Conservation (phyloP, 73 alveolate genomes). For the Tetrahymena borealis region DNA sequence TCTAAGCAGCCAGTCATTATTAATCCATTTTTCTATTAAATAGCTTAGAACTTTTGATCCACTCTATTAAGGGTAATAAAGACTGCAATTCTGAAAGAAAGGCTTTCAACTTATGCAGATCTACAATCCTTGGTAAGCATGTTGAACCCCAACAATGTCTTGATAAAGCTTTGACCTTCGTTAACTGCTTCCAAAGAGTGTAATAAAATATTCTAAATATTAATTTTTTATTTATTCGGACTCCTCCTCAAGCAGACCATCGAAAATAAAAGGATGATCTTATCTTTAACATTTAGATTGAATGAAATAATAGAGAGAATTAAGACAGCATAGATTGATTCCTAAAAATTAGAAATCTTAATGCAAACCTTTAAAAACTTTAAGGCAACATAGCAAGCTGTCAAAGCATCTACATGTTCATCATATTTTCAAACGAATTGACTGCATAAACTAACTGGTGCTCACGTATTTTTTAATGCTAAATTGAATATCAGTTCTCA, state of each 20-base stretch:
- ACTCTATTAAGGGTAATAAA: conserved; percentile 30
- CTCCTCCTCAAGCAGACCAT: not conserved
- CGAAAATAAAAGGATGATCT: not conserved
- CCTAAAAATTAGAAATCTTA: not conserved
- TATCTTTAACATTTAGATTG: not conserved
- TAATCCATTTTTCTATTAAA: not conserved
- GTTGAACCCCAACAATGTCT: conserved; percentile 34
- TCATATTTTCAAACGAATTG: not conserved
- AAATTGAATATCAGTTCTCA: not conserved
- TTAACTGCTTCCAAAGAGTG: conserved; percentile 39
- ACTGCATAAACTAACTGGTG: not conserved
- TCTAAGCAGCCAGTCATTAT: not conserved
- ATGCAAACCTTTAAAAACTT: not conserved
- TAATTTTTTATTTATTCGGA: not conserved
- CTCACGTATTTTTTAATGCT: not conserved
- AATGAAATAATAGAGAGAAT: not conserved
- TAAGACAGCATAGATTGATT: not conserved
- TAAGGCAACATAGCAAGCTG: not conserved
- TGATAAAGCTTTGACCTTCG: conserved; percentile 21
- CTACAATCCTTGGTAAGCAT: conserved; percentile 34
- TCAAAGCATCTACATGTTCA: not conserved
- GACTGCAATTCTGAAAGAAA: conserved; percentile 40
- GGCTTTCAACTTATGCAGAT: conserved; percentile 37
- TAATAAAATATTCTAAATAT: not conserved
- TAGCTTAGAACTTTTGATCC: conserved; percentile 30